phyloP scores from a whole-genome alignment of 345 rosid species.

The Corymbia maculata region DNA sequence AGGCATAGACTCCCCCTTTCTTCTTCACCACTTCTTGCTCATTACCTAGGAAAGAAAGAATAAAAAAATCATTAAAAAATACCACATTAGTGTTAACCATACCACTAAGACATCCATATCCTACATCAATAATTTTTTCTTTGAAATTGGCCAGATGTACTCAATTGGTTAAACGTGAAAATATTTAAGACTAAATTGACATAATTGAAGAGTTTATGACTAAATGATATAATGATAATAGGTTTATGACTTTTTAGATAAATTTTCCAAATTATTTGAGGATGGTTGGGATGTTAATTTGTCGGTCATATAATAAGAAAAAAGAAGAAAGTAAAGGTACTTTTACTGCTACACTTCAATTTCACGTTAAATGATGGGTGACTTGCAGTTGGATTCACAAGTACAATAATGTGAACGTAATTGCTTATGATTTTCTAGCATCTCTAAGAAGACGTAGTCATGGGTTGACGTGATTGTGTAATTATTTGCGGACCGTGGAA shows the following conservation, averaged over 20 bases:
- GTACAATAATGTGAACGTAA: too few species aligned
- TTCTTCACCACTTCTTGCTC: background rate
- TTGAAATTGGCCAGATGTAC: background rate
- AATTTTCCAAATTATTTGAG: too few species aligned
- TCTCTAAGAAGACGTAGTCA: background rate
- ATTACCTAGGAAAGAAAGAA: background rate
- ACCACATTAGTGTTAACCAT: rapidly evolving
- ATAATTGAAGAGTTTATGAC: too few species aligned
- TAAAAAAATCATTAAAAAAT: too few species aligned
- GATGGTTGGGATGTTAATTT: background rate
- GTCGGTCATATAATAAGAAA: background rate
- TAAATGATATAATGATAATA: too few species aligned
- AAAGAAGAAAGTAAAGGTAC: too few species aligned
- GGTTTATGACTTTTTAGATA: too few species aligned
- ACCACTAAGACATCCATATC: rapidly evolving
- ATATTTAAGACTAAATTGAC: too few species aligned
- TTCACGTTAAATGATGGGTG: background rate
- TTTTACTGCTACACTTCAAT: background rate
- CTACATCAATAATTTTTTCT: too few species aligned
- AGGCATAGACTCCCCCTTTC: background rate
- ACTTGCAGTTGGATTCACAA: background rate
- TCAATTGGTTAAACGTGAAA: too few species aligned
- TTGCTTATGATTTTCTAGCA: background rate
- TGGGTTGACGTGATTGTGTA: background rate
- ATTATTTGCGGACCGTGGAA: too few species aligned